Conservation (phyloP, 2,329 filamentous ascomycete genomes). For the Colletotrichum caudatum region DNA sequence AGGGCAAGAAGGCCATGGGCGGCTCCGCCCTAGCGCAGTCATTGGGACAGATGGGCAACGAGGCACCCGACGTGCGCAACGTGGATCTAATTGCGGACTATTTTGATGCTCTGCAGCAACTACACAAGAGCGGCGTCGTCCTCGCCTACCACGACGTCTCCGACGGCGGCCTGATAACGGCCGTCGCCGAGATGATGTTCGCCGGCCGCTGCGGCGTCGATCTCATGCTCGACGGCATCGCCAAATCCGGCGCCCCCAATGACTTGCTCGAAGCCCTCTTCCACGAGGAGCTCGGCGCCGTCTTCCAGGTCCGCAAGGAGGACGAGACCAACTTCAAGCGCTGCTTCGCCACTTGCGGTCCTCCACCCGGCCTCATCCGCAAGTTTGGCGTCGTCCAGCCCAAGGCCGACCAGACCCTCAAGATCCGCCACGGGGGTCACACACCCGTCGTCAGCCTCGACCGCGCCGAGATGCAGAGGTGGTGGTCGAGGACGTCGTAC, state of each 20-base stretch:
- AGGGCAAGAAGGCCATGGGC: conserved; percentile 83
- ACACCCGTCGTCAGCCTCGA: conserved; percentile 74
- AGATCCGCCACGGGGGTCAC: conserved; percentile 77
- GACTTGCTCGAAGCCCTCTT: conserved; percentile 84
- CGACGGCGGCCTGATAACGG: conserved; percentile 91
- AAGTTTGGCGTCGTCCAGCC: conserved; percentile 84
- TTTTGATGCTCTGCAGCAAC: conserved; percentile 83
- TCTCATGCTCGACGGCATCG: conserved; percentile 81
- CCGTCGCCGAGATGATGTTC: conserved; percentile 97
- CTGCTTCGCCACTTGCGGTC: conserved; percentile 91
- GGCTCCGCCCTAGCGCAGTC: conserved; percentile 93
- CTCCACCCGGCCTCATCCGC: conserved; percentile 82
- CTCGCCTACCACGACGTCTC: conserved; percentile 96
- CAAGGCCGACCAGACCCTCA: conserved; percentile 78
- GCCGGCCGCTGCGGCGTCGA: conserved; percentile 91
- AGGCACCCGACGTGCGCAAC: conserved; percentile 88
- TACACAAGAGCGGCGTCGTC: conserved; percentile 73
- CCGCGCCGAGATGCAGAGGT: conserved; percentile 82
- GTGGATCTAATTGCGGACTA: conserved; percentile 86
- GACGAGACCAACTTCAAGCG: conserved; percentile 88
- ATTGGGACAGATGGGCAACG: conserved; percentile 85
- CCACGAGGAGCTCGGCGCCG: conserved; percentile 94
- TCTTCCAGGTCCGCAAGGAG: conserved; percentile 91
- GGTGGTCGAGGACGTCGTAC: conserved; percentile 89
- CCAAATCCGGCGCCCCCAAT: conserved; percentile 70